Conservation (phyloP, 257 asterid genomes). For the Nicotiana tomentosiformis region DNA sequence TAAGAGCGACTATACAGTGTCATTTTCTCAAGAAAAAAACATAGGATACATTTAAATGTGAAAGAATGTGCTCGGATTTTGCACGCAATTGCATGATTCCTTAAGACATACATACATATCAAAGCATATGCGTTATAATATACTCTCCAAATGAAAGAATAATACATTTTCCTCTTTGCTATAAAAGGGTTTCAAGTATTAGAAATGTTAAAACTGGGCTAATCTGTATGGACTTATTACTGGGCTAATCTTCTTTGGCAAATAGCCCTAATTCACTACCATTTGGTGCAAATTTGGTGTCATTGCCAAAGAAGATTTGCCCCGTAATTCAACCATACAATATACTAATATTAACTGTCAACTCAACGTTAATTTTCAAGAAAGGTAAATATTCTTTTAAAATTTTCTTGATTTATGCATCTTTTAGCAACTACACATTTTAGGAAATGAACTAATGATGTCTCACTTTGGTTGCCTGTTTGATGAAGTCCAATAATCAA, state of each 20-base stretch:
- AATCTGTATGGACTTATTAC: slow-evolving; percentile 6
- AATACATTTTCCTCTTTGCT: not conserved
- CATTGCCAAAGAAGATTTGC: slow-evolving; percentile 18
- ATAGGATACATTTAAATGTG: too few species aligned
- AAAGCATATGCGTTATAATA: not conserved
- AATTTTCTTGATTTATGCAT: too few species aligned
- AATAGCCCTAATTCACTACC: not conserved
- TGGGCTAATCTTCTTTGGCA: slow-evolving; percentile 15
- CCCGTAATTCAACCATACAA: not conserved
- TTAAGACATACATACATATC: not conserved
- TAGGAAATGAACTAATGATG: too few species aligned
- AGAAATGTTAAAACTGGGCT: not conserved
- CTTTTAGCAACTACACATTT: too few species aligned
- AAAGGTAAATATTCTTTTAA: too few species aligned
- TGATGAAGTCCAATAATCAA: too few species aligned
- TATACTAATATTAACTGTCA: not conserved
- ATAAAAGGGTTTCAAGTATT: not conserved
- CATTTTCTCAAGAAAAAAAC: too few species aligned
- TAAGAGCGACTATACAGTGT: too few species aligned
- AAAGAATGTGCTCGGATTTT: not conserved
- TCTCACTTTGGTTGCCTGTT: too few species aligned
- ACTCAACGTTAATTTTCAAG: too few species aligned
- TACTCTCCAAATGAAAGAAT: not conserved
- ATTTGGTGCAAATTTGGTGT: not conserved
- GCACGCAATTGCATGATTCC: not conserved